Evolutionary conservation across 768 basidiomycete species (phyloP).

Genomic region (Podaxis sp.): DNA sequence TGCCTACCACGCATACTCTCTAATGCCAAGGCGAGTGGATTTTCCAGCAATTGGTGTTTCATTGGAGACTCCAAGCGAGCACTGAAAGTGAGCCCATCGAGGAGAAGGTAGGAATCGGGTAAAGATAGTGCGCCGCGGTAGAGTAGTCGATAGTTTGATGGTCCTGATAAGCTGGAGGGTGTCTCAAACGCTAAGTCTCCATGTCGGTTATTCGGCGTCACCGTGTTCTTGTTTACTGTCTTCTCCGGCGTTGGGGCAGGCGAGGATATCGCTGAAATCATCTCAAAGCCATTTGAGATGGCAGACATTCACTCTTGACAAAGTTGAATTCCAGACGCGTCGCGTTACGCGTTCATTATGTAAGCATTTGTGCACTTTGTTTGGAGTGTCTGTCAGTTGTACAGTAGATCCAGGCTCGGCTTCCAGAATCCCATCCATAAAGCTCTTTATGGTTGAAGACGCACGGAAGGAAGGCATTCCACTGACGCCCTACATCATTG

Average conservation of each 20-base stretch:
- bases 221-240: background rate
- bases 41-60: conserved; percentile 48
- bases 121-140: conserved; percentile 74
- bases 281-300: background rate
- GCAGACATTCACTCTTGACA: background rate
- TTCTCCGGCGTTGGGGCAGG: background rate
- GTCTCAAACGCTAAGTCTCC: background rate
- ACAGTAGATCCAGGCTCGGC: background rate
- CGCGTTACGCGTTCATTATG: background rate
- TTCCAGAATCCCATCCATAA: background rate
- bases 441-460: background rate
- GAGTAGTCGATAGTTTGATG: conserved; percentile 47
- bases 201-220: background rate
- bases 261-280: background rate
- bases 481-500: too few relatives aligned
- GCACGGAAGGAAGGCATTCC: too few relatives aligned
- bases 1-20: conserved; percentile 80
- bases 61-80: conserved; percentile 39
- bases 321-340: conserved; percentile 1
- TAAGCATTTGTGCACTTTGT: background rate
- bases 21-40: conserved; percentile 64
- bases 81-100: conserved; percentile 73
- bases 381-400: background rate
- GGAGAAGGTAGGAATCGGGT: conserved; percentile 64
- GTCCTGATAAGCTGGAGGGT: conserved; percentile 11